Conservation (phyloP, 371 early-diverging fungal genomes). For the Lichtheimia ornata region DNA sequence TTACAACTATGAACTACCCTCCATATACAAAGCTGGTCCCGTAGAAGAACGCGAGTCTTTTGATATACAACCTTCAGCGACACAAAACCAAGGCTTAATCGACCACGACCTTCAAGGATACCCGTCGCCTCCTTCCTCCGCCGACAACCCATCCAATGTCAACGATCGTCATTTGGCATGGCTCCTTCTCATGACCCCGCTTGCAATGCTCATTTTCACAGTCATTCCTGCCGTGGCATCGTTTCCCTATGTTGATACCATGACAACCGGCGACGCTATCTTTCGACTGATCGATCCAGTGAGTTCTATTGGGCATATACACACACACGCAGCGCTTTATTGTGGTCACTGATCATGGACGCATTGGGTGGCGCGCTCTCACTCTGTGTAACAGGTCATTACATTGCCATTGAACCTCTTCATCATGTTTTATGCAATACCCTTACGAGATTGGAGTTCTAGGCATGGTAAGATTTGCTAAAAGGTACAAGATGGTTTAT, state of each 20-base stretch:
- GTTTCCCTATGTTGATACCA: constrained; percentile 30
- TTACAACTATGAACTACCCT: constrained; percentile 31
- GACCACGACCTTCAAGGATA: neutral
- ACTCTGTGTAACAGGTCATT: constrained; percentile 8
- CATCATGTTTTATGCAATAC: constrained; percentile 37
- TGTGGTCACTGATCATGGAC: neutral
- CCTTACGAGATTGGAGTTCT: constrained; percentile 25
- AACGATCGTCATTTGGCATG: constrained; percentile 33
- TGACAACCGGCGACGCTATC: constrained; percentile 46
- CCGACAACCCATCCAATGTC: constrained; percentile 10
- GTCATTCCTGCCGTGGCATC: constrained; percentile 36
- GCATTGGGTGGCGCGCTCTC: neutral
- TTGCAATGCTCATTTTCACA: constrained; percentile 41
- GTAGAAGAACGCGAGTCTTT: constrained; percentile 1
- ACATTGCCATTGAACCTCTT: constrained; percentile 47
- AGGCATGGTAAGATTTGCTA: constrained; percentile 23
- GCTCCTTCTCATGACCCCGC: constrained; percentile 31
- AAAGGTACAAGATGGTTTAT: neutral
- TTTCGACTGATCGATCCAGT: constrained; percentile 51
- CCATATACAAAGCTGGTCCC: constrained; percentile 24
- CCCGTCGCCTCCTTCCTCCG: neutral
- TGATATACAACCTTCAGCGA: neutral
- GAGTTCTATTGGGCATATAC: neutral
- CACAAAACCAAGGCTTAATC: constrained; percentile 1
- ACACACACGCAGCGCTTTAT: too few relatives aligned